These are phyloP conservation scores for Lachnellula arida DNA, from an alignment of 2,329 filamentous ascomycete genomes.

Conservation along the genomic window DNA sequence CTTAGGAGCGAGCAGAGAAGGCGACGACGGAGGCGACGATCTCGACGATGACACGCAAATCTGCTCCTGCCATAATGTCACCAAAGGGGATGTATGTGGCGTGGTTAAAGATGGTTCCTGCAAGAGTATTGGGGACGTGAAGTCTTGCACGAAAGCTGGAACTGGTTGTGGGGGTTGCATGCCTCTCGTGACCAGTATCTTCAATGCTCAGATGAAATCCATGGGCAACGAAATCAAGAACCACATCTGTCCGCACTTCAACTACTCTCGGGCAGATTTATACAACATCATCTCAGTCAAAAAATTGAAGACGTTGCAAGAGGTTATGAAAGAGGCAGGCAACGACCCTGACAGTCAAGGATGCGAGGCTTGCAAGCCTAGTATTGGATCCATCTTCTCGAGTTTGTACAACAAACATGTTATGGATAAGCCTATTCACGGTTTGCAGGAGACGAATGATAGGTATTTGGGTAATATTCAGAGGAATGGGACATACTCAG, in stretches of 20 bases:
- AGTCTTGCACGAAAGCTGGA: slow-evolving; percentile 86
- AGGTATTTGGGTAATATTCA: slow-evolving; percentile 86
- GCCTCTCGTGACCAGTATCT: slow-evolving; percentile 82
- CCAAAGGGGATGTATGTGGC: slow-evolving; percentile 72
- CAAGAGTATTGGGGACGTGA: slow-evolving; percentile 77
- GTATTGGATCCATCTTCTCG: slow-evolving; percentile 73
- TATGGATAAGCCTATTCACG: slow-evolving; percentile 64
- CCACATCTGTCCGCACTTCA: slow-evolving; percentile 78
- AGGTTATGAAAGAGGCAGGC: slow-evolving; percentile 76
- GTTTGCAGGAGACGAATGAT: slow-evolving; percentile 88
- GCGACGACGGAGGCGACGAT: slow-evolving; percentile 71
- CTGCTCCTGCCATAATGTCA: slow-evolving; percentile 90
- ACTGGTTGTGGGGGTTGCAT: slow-evolving; percentile 89
- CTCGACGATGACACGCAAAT: slow-evolving; percentile 82
- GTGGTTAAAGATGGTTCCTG: slow-evolving; percentile 72
- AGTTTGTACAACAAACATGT: slow-evolving; percentile 81
- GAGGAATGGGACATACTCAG: slow-evolving; percentile 84
- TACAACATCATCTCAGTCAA: slow-evolving; percentile 87
- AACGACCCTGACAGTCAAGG: slow-evolving; percentile 68
- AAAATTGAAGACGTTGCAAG: slow-evolving; percentile 63
- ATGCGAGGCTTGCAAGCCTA: slow-evolving; percentile 83
- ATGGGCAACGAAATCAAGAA: slow-evolving; percentile 88
- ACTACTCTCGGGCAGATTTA: slow-evolving; percentile 78
- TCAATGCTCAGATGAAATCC: slow-evolving; percentile 80
- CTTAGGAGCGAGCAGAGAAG: slow-evolving; percentile 68